Base-by-base conservation (phyloP, 768 basidiomycete species). In the Strobilomyces dryophilus region DNA sequence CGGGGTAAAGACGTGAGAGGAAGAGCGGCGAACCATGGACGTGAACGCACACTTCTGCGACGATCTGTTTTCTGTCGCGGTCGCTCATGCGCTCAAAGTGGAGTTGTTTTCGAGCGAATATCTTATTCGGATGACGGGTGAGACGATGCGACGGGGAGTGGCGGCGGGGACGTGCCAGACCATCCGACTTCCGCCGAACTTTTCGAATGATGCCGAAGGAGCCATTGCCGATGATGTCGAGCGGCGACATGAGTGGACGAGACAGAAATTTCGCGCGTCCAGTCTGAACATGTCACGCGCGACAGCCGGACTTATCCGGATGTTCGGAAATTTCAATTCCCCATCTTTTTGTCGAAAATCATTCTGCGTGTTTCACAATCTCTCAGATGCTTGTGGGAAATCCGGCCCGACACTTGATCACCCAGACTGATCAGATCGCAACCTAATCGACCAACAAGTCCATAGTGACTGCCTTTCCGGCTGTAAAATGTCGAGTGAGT, bases 141-240 rank as follows among this genome's bases (percentile, higher is more conserved):
- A 58, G 51, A 37, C 27, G 40, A 35, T 11, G 26, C 17, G 43
- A 35, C 32, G 32, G 8, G 18, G 17, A 26, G 59, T 56, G 54
- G 58, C 55, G 60, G 32, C 10, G 17, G 47, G 27, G 18, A 81
- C 88, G 58, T 59, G 94, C 92, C 69, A 81, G 62, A 31, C 91
- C 90, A 70, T 97, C 94, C 14, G 79, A 72, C 69, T 90, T 91
- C 61, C 93, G 75, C 56, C 84, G 77, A 12, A 98, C 95, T 75
- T 98, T 98, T 54, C 93, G 84, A 59, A 99, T 99, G 55, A 98
- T 91, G 2, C 97, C 97, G 75, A 99, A 99, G 5, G 90, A 91
- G 26, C 97, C 97, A 62, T 95, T 98, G 5, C 97, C 97, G 44
- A 99, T 95, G 52, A 97, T 79, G 58, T 95, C 93, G 44, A 94